A percentile compares a stretch with the other conserved stretches of the same genome.
These are phyloP conservation scores for Monosporascus sp. DNA, from an alignment of 2,329 filamentous ascomycete species.

Conservation along the genomic window DNA sequence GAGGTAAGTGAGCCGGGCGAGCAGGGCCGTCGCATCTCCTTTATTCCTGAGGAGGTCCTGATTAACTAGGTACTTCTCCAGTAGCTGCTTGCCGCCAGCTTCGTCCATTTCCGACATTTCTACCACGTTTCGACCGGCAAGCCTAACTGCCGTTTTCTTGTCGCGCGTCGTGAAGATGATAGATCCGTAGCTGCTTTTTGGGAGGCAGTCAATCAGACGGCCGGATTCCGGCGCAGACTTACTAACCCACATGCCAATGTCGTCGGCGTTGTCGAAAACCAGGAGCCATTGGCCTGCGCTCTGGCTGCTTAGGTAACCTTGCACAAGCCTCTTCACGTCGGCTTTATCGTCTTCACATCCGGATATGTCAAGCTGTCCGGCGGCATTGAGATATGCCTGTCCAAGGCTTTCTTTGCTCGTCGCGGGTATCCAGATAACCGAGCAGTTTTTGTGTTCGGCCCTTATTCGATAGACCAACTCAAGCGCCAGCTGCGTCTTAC, in stretches of 20 bases:
- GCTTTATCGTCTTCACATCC: slow-evolving; percentile 21
- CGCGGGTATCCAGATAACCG: slow-evolving; percentile 34
- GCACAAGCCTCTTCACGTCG: slow-evolving; percentile 21
- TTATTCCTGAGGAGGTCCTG: slow-evolving; percentile 17
- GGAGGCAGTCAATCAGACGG: slow-evolving; percentile 24
- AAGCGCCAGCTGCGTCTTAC: slow-evolving; percentile 33
- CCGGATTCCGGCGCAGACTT: too few species aligned
- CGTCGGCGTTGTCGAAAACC: too few species aligned
- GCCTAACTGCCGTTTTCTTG: too few species aligned
- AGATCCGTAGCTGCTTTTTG: slow-evolving; percentile 11
- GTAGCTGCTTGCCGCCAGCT: slow-evolving; percentile 13
- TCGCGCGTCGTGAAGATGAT: too few species aligned
- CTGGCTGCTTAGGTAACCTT: too few species aligned
- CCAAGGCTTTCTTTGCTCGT: slow-evolving; percentile 23
- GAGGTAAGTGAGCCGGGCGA: too few species aligned
- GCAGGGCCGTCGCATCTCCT: too few species aligned
- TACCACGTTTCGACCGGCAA: too few species aligned
- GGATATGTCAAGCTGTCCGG: slow-evolving; percentile 4
- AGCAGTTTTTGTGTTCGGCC: slow-evolving; percentile 20
- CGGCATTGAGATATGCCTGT: slow-evolving; percentile 28
- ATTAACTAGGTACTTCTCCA: slow-evolving; percentile 29
- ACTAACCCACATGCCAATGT: too few species aligned
- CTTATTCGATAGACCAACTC: slow-evolving; percentile 24
- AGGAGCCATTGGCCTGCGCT: too few species aligned
- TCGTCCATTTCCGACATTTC: too few species aligned